phyloP scores from a whole-genome alignment of 768 basidiomycete genomes.

The Suillus paluster region DNA sequence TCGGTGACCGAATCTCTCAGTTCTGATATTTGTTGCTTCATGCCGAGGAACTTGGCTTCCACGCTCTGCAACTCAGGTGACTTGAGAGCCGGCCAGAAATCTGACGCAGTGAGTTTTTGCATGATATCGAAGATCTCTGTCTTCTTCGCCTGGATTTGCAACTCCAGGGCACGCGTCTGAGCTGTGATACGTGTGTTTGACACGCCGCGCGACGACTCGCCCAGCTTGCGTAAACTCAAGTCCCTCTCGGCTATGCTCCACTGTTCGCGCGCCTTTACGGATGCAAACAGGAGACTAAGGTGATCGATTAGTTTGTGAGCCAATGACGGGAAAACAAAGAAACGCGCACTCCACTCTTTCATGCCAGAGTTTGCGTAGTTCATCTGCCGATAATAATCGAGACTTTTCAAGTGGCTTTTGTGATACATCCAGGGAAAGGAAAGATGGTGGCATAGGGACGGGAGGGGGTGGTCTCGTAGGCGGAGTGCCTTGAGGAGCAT shows the following conservation, averaged over 20 bases:
- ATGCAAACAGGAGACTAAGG: conserved; percentile 41
- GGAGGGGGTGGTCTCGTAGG: conserved; percentile 17
- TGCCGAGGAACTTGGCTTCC: conserved; percentile 23
- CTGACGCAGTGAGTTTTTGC: conserved; percentile 35
- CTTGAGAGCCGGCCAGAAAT: conserved; percentile 46
- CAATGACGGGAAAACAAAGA: not conserved
- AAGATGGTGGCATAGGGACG: conserved; percentile 23
- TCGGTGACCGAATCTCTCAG: conserved; percentile 31
- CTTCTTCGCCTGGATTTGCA: conserved; percentile 33
- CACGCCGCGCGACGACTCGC: conserved; percentile 30
- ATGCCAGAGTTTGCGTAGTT: conserved; percentile 43
- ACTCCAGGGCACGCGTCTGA: conserved; percentile 28
- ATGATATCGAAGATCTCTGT: conserved; percentile 35
- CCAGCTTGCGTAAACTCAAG: conserved; percentile 29
- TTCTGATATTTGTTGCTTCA: conserved; percentile 35
- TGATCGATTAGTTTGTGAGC: conserved; percentile 5
- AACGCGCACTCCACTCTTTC: conserved; percentile 45
- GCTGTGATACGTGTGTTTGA: conserved; percentile 26
- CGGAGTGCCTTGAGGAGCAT: conserved; percentile 14
- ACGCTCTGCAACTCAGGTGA: conserved; percentile 24
- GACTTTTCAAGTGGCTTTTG: not conserved
- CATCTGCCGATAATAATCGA: conserved; percentile 31
- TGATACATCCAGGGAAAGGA: not conserved
- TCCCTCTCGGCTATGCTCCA: conserved; percentile 38
- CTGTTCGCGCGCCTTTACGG: conserved; percentile 39